Conservation (phyloP, 495 filamentous ascomycete species). For the Aspergillus steynii region DNA sequence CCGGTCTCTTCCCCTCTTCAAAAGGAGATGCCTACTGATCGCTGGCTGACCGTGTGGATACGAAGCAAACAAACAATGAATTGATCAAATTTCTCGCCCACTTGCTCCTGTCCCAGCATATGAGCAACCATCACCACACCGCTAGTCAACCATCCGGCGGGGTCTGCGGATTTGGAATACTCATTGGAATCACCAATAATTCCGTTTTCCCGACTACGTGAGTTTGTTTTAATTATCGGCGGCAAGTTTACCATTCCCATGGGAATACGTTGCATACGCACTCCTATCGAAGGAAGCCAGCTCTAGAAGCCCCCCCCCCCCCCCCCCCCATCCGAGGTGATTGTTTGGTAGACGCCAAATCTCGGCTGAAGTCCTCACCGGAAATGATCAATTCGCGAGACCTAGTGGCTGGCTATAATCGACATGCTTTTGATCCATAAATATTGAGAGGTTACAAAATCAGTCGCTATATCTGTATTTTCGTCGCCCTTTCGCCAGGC, state of each 20-base stretch:
- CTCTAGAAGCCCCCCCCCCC: background rate
- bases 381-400: background rate
- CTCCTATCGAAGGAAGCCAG: background rate
- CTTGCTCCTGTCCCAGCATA: slow-evolving; percentile 1
- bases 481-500: background rate
- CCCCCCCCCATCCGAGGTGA: background rate
- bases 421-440: background rate
- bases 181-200: background rate
- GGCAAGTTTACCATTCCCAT: background rate
- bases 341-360: background rate
- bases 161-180: background rate
- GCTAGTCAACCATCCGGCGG: background rate
- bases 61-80: background rate
- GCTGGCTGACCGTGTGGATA: background rate
- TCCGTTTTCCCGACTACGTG: background rate
- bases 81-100: slow-evolving; percentile 12
- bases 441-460: no score
- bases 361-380: background rate
- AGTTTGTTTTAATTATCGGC: background rate
- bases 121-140: background rate
- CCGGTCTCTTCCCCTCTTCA: background rate
- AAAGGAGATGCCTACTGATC: background rate
- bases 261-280: background rate
- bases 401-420: background rate
- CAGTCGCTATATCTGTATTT: background rate